phyloP scores from a whole-genome alignment of 768 basidiomycete species.

The Mycena floridula region DNA sequence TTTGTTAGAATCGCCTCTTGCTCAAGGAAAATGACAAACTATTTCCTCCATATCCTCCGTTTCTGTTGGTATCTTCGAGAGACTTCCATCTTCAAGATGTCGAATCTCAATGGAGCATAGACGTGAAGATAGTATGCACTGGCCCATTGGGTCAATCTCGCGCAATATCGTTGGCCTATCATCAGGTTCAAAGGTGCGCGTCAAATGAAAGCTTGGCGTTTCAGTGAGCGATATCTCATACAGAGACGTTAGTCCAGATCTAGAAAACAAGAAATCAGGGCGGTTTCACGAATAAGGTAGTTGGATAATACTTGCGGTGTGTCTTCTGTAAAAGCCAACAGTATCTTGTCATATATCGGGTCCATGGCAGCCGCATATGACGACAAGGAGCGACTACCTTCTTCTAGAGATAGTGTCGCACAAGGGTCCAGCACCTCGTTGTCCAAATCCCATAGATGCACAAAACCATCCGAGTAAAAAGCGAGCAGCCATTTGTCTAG shows the following conservation, averaged over 20 bases:
- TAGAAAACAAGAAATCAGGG: not conserved
- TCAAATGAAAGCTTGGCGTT: not conserved
- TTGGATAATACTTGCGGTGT: constrained; percentile 11
- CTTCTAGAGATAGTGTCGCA: not conserved
- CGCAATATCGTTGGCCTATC: constrained; percentile 14
- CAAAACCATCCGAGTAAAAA: constrained; percentile 33
- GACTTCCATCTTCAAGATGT: constrained; percentile 25
- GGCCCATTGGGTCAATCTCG: constrained; percentile 24
- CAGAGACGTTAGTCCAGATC: not conserved
- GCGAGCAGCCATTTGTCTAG: constrained; percentile 43
- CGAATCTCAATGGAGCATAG: constrained; percentile 27
- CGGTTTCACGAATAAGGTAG: no score
- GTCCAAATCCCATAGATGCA: constrained; percentile 34
- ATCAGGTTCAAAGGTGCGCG: constrained; percentile 2
- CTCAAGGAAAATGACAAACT: constrained; percentile 17
- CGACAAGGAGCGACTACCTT: not conserved
- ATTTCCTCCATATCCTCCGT: constrained; percentile 25
- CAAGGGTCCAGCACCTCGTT: not conserved
- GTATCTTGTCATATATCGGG: constrained; percentile 13
- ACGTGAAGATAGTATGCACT: constrained; percentile 26
- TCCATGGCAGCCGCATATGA: constrained; percentile 19
- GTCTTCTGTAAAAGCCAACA: constrained; percentile 13
- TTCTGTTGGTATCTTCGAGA: constrained; percentile 10
- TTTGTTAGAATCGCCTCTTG: not conserved
- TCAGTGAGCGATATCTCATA: constrained; percentile 4